Evolutionary conservation across 2,329 filamentous ascomycete species (phyloP).

Genomic region (Exophiala aquamarina): DNA sequence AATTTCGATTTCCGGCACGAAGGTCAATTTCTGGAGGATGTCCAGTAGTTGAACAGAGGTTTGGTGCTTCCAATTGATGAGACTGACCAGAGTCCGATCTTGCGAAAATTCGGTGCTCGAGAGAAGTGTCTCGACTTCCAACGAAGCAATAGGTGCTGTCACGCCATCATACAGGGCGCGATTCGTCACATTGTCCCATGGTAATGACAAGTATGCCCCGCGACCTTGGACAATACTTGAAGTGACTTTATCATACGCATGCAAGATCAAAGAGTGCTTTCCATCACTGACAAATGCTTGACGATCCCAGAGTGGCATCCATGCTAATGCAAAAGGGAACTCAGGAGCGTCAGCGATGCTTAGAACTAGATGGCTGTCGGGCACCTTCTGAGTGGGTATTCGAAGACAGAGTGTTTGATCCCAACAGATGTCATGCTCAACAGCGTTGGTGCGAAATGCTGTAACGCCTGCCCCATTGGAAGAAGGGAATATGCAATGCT

Average conservation of each 20-base stretch:
- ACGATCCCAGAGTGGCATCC: constrained; percentile 91
- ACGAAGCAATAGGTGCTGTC: constrained; percentile 74
- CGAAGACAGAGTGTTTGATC: constrained; percentile 82
- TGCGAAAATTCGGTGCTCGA: constrained; percentile 96
- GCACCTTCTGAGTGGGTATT: constrained; percentile 76
- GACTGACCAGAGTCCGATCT: constrained; percentile 77
- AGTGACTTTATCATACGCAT: constrained; percentile 89
- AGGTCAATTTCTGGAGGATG: constrained; percentile 78
- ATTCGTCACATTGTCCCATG: constrained; percentile 60
- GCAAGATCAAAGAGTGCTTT: constrained; percentile 74
- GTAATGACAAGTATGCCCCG: constrained; percentile 81
- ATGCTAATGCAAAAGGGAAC: constrained; percentile 85
- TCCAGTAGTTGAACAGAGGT: constrained; percentile 69
- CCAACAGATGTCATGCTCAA: constrained; percentile 80
- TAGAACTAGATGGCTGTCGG: constrained; percentile 82
- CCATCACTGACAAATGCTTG: constrained; percentile 89
- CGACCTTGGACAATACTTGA: constrained; percentile 69
- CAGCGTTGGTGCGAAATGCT: constrained; percentile 82
- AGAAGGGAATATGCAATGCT: constrained; percentile 82
- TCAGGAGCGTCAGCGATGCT: constrained; percentile 83
- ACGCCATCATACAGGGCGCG: constrained; percentile 66
- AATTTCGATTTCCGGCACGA: constrained; percentile 95
- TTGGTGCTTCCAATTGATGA: constrained; percentile 83
- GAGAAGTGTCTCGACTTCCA: constrained; percentile 79
- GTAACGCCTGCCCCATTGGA: constrained; percentile 78